Base-by-base conservation (phyloP, 1,139 yeast genomes). In the Suhomyces atakaporum region DNA sequence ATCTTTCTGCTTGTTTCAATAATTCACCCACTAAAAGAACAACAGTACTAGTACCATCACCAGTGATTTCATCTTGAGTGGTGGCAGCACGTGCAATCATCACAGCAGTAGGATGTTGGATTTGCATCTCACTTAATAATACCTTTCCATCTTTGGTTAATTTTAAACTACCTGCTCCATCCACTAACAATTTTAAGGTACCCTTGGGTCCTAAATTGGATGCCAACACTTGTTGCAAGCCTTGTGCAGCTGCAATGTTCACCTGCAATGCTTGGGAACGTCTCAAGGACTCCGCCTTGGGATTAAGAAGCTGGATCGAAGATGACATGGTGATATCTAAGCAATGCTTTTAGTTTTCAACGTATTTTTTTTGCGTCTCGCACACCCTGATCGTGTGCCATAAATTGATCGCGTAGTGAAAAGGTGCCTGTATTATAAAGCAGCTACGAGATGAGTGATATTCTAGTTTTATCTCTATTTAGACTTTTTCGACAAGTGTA, bases 21-120 rank as follows among this genome's bases (percentile, higher is more conserved):
- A 92, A 71, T 60, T 94, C 97, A 36, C 99, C 99, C 28, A 92
- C 98, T 39, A 90, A 75, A 47, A 95, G 73, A 36, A 92, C 92
- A 40, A 92, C 98, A 1, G 96, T 85, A n/a, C 98, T 92, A 40
- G 99, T 94, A 47, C 99, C 99, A 61, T 92, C 99, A 35, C 99
- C 99, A 10, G 98, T 87, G 58, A 94, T 89, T 61, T 92, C 98
- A 62, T 92, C 99, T 65, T 92, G 99, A 0, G 98, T 97, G 32
- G 96, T 82, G 36, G 99, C 99, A 8, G 97, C 98, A 47, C 97
- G 76, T 3, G 98, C 95, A 69, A 92, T 92, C 95, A 94, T 86
- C 24, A 92, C 95, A 0, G 99, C 99, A 3, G 99, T 94, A n/a
- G 99, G 99, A 49, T 92, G 92, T 62, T 92, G 97, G 61, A 92